These are phyloP conservation scores for Ulvella scutata DNA, from an alignment of 139 green algal genomes.

Conservation along the genomic window DNA sequence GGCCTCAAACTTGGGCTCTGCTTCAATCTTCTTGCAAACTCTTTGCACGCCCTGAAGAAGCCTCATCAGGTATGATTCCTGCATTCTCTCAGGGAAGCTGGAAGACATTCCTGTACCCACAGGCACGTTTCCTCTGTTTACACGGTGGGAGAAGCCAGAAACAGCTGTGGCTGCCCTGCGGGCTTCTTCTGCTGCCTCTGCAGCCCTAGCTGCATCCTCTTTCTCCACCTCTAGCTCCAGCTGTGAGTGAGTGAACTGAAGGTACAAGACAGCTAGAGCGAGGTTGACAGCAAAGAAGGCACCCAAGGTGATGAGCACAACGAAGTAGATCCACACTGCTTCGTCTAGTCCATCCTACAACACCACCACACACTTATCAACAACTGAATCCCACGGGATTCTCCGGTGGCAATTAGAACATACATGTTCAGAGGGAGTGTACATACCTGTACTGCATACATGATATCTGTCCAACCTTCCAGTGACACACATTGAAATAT, in stretches of 20 bases:
- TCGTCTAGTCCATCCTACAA: slow-evolving; percentile 18
- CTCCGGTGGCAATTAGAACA: not conserved
- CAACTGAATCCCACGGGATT: not conserved
- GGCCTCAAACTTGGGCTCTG: slow-evolving; percentile 4
- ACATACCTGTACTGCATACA: slow-evolving; percentile 23
- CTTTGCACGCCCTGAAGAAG: not conserved
- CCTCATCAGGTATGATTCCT: not conserved
- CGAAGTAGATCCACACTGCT: slow-evolving; percentile 46
- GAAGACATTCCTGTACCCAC: not conserved
- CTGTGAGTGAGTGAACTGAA: slow-evolving; percentile 22
- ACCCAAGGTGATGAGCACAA: slow-evolving; percentile 54
- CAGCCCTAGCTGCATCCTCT: not conserved
- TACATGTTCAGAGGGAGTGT: not conserved
- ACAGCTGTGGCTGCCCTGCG: no score
- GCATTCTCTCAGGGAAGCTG: not conserved
- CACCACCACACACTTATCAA: not conserved
- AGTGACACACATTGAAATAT: slow-evolving; percentile 63
- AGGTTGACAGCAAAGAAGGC: slow-evolving; percentile 63
- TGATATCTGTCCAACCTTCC: slow-evolving; percentile 30
- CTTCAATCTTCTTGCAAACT: not conserved
- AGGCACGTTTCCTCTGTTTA: no score
- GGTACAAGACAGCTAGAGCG: slow-evolving; percentile 37
- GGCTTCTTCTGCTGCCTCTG: not conserved
- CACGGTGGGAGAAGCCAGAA: no score
- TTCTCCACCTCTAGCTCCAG: not conserved